Conservation (phyloP, 208 protist species). For the Novymonas esmeraldas region DNA sequence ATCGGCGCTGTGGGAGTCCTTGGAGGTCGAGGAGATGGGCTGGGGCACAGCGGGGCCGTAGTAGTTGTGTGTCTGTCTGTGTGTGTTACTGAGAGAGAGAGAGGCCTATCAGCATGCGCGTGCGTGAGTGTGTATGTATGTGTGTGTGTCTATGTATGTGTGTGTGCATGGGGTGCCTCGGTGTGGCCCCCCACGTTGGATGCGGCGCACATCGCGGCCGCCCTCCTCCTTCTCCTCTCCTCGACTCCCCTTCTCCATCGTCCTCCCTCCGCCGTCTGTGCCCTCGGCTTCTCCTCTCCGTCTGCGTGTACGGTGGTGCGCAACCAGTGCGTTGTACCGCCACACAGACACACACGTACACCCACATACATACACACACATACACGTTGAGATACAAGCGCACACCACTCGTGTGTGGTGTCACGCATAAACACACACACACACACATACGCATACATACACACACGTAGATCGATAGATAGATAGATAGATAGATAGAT, state of each 20-base stretch:
- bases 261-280: neutral
- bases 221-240: neutral
- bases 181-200: neutral
- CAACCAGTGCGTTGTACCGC: too few species aligned
- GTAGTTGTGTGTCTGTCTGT: neutral
- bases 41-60: constrained; percentile 4
- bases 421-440: neutral
- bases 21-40: constrained; percentile 19
- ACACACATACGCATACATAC: neutral
- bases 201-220: neutral
- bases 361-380: neutral
- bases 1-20: constrained; percentile 21
- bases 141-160: neutral
- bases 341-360: neutral
- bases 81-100: too few species aligned
- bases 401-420: neutral
- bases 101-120: too few species aligned
- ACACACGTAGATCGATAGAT: neutral
- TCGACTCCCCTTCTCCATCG: neutral
- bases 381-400: neutral
- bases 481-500: neutral
- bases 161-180: neutral
- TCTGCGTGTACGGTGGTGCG: too few species aligned
- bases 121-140: neutral
- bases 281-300: neutral